Percentiles rank a stretch among this genome's conserved stretches.
phyloP scores from a whole-genome alignment of 768 basidiomycete genomes.

The Lepiota venenata region DNA sequence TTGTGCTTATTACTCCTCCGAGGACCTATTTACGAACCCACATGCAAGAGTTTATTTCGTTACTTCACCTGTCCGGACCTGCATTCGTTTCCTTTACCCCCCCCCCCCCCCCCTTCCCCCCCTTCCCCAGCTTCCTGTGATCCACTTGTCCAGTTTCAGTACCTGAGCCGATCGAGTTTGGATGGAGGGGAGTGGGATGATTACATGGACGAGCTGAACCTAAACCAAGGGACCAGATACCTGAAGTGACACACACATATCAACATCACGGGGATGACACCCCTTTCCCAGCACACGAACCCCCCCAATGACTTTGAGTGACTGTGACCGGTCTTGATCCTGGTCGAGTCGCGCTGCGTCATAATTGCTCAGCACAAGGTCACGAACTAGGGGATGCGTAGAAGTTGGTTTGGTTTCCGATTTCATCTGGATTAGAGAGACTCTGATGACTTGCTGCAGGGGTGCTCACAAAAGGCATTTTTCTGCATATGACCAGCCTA shows the following conservation, averaged over 20 bases:
- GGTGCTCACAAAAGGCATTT: constrained; percentile 1
- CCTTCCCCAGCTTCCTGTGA: background rate
- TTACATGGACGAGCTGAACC: no score
- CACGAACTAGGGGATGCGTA: constrained; percentile 3
- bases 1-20: background rate
- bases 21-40: background rate
- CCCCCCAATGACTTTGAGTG: background rate
- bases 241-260: background rate
- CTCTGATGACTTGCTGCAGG: background rate
- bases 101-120: no score
- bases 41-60: background rate
- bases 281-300: no score
- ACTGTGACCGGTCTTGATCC: background rate
- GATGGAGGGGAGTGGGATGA: background rate
- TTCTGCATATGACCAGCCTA: background rate
- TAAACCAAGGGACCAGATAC: background rate
- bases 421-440: background rate
- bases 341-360: constrained; percentile 2
- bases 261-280: no score
- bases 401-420: constrained; percentile 2
- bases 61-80: background rate
- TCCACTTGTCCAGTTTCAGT: background rate
- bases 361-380: background rate
- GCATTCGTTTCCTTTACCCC: background rate
- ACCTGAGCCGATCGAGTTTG: background rate